Evolutionary conservation across 306 rosid species (phyloP), one percentile per base, ranked within the genome.

Genomic region (Phaseolus lunatus): DNA sequence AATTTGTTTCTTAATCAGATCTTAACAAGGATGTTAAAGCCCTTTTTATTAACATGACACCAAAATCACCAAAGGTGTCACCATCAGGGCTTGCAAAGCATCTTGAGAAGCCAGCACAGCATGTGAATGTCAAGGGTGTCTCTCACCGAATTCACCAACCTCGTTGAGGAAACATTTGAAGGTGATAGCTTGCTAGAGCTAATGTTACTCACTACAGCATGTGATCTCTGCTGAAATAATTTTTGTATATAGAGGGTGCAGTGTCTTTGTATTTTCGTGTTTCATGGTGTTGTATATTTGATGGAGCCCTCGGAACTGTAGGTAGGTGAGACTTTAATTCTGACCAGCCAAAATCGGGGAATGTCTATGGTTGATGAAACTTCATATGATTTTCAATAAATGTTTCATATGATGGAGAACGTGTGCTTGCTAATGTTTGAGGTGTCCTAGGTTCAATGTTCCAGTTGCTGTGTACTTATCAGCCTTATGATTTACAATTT

Each of bases 141-240:
- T 84, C 88, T 26, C 85, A 59, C 50, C 43, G 84, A 53, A 89
- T 89, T 69, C 86, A 87, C 27, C 91, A 89, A 77, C 93, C 93
- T 72, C 93, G 78, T 79, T 79, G 59, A 71, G 44, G 52, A 35
- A 78, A 69, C 53, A 12, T 63, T 43, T 24, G 15, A 33, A 76
- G 48, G 45, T 75, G 22, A 53, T 59, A 35, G 13, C 63, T 54
- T 75, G 82, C n/a, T 53, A 44, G 77, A 33, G 54, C 56, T 19
- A 73, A 61, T 27, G 83, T 61, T 44, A 44, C 61, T 19, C 22
- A 31, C 68, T 59, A 27, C 19, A 59, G 41, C 16, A 15, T 26
- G 39, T 26, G 65, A 14, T 26, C 19, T 59, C 16, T 27, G 41
- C 0, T 29, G 39, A 24, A 70, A 62, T 80, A 76, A 65, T 11